Percentiles rank a stretch among this genome's conserved stretches.
phyloP scores from a whole-genome alignment of 805 yeast genomes.

The Yarrowia keelungensis region DNA sequence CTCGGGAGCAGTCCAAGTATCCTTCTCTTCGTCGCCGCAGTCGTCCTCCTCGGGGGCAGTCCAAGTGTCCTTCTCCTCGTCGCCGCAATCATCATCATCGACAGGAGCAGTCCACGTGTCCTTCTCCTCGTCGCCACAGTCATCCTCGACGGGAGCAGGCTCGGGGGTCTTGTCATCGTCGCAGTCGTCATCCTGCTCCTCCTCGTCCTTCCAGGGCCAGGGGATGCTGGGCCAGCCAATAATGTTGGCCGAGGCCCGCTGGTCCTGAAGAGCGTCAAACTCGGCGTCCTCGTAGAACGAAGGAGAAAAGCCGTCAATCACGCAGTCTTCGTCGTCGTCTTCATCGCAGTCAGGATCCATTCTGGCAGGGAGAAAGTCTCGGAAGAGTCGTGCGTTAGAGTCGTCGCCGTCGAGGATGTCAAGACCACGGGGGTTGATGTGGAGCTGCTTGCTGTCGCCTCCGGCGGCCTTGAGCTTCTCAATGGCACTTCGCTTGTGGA shows the following conservation, averaged over 20 bases:
- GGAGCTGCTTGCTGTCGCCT: background rate
- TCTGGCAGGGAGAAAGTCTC: slow-evolving; percentile 24
- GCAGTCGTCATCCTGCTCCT: slow-evolving; percentile 16
- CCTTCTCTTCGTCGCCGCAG: slow-evolving; percentile 20
- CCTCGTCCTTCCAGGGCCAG: slow-evolving; percentile 37
- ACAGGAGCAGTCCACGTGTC: slow-evolving; percentile 6
- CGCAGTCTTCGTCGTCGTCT: slow-evolving; percentile 24
- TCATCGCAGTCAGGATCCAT: slow-evolving; percentile 11
- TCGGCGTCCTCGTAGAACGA: slow-evolving; percentile 11
- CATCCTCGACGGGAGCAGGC: slow-evolving; percentile 6
- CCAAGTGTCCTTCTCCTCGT: slow-evolving; percentile 14
- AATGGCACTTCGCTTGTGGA: slow-evolving; percentile 28
- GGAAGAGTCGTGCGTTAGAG: slow-evolving; percentile 19
- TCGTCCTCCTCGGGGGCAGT: background rate
- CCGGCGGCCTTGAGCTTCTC: slow-evolving; percentile 5
- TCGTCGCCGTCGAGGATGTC: background rate
- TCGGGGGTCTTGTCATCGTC: slow-evolving; percentile 15
- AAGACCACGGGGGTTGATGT: slow-evolving; percentile 10
- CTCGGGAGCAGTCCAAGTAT: background rate
- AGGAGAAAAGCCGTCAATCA: slow-evolving; percentile 9
- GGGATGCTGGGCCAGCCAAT: slow-evolving; percentile 36
- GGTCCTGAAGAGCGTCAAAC: background rate
- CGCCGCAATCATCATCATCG: slow-evolving; percentile 1
- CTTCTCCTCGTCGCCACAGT: slow-evolving; percentile 21
- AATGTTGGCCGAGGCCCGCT: slow-evolving; percentile 23